Conservation (phyloP, 495 filamentous ascomycete species). For the Podospora tetraspora region DNA sequence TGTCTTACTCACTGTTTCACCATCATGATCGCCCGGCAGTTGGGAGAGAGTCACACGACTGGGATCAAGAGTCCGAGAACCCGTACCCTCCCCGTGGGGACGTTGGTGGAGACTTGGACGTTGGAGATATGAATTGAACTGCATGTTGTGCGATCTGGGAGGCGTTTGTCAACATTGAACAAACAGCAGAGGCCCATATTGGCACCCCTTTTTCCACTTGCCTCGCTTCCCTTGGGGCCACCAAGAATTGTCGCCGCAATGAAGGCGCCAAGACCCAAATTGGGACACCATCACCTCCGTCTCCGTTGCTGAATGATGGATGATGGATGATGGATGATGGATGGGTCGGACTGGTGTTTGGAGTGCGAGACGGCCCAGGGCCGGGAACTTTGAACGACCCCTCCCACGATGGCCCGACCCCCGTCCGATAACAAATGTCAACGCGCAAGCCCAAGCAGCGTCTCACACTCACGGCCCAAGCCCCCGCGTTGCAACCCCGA, state of each 20-base stretch:
- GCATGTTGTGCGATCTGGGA: too few species aligned
- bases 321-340: too few species aligned
- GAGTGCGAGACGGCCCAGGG: too few species aligned
- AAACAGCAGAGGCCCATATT: background rate
- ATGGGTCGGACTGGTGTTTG: too few species aligned
- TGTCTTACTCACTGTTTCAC: background rate
- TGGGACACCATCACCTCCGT: background rate
- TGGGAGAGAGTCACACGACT: background rate
- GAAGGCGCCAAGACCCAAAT: background rate
- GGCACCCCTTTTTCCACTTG: background rate
- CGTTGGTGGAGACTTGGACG: background rate
- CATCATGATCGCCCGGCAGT: background rate
- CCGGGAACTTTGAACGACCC: background rate
- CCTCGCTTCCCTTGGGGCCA: background rate
- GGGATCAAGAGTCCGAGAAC: background rate
- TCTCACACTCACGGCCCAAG: background rate
- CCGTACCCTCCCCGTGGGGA: background rate
- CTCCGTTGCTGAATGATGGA: background rate
- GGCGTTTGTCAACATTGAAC: background rate
- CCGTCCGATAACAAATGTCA: too few species aligned
- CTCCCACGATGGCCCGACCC: background rate
- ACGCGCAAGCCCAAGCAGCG: background rate
- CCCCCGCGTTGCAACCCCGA: background rate
- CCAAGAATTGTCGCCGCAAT: background rate
- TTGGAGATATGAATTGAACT: too few species aligned